Conservation (phyloP, 176 grass and related monocot species). For the Coix lacrymajobi region DNA sequence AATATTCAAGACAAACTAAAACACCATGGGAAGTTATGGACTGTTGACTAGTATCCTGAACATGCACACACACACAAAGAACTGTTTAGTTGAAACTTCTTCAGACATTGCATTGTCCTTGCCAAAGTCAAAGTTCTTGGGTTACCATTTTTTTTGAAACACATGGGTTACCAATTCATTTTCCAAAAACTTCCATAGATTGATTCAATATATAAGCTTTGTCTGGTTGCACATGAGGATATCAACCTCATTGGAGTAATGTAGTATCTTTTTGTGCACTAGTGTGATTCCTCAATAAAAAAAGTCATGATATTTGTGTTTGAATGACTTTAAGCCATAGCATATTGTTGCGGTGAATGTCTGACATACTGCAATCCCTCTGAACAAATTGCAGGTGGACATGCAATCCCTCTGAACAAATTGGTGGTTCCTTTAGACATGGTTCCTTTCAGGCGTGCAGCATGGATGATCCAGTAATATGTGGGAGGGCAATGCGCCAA, state of each 20-base stretch:
- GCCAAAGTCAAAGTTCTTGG: background rate
- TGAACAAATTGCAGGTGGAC: background rate
- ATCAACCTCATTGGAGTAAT: background rate
- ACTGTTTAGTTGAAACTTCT: background rate
- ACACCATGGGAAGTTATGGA: background rate
- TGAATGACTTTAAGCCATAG: background rate
- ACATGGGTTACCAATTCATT: background rate
- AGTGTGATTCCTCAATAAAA: background rate
- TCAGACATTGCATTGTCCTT: background rate
- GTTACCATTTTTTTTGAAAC: no score
- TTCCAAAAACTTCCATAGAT: background rate
- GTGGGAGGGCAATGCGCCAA: background rate
- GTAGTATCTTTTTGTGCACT: background rate
- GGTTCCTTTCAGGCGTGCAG: background rate
- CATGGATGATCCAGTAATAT: background rate
- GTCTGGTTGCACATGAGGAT: background rate
- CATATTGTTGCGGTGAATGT: background rate
- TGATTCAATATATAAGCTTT: background rate
- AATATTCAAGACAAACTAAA: background rate
- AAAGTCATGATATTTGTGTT: background rate
- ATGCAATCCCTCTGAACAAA: background rate
- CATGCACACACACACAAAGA: background rate
- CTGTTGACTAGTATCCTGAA: background rate
- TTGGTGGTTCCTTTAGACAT: background rate
- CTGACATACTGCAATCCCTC: background rate